Conservation (phyloP, 2,329 filamentous ascomycete species). For the Trichoderma sp. region DNA sequence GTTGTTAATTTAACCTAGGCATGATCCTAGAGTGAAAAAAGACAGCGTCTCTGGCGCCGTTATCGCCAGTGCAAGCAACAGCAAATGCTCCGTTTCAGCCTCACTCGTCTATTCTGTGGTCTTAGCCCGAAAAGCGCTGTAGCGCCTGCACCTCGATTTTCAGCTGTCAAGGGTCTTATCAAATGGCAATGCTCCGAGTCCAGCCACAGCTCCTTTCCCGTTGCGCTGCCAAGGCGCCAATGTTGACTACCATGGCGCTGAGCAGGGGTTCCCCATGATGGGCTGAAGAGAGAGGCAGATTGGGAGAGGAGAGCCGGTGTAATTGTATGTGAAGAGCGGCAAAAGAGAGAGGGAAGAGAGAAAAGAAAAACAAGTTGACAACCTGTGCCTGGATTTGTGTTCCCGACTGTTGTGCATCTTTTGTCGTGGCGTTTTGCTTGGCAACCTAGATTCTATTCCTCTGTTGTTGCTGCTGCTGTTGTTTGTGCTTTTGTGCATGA, state of each 20-base stretch:
- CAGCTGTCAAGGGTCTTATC: constrained; percentile 22
- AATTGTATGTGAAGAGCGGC: not conserved
- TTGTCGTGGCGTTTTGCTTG: not conserved
- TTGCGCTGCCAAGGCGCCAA: constrained; percentile 10
- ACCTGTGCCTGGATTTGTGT: not conserved
- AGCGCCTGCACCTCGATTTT: constrained; percentile 13
- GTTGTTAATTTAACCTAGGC: not conserved
- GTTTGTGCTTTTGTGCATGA: not conserved
- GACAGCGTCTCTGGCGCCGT: not conserved
- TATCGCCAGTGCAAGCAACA: not conserved
- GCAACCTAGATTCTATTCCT: not conserved
- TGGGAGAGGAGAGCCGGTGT: too few species aligned
- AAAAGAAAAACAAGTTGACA: not conserved
- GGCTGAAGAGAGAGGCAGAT: constrained; percentile 4
- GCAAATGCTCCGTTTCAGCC: constrained; percentile 10
- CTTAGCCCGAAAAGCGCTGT: constrained; percentile 1
- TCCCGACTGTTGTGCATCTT: not conserved
- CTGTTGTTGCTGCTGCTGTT: not conserved
- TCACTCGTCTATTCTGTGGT: not conserved
- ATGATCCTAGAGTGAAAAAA: not conserved
- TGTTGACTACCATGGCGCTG: not conserved
- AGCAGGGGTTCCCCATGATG: constrained; percentile 17
- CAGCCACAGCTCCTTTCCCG: not conserved
- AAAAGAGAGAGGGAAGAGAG: not conserved
- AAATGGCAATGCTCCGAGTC: constrained; percentile 11